Base-by-base conservation (phyloP, 2,329 filamentous ascomycete genomes). In the Aspergillus ruber region DNA sequence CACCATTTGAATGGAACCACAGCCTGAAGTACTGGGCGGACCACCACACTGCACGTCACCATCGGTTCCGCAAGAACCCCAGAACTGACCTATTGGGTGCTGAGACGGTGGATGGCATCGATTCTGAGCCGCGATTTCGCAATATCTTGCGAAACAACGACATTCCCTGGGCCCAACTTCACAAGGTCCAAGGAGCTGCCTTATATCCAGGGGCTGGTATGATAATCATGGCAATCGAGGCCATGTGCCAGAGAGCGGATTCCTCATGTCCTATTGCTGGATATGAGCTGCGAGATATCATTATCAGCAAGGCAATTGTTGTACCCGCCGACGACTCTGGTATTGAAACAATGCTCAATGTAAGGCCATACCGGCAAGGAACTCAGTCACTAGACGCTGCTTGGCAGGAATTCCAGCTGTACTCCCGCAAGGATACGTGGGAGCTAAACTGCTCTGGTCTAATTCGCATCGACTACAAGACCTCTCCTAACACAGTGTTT, bases 181-280 rank as follows among this genome's bases (percentile, higher is more conserved):
- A 59, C 51, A 55, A 44, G 45, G 59, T 60, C 5, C 54, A 61
- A 15, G 54, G 50, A 6, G 53, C 59, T 17, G 55, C 59, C 18
- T 51, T 71, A 2, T 67, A 63, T 29, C 67, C 67, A 1, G 63
- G 41, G 3, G 54, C 56, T 1, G 56, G 53, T 39, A 64, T 60
- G 38, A 45, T 60, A 7, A 47, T 46, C 8, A 57, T 62, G 47
- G 57, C 56, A 6, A 48, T 56, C 6, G 63, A 66, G 44, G 62
- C 61, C 0, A 42, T 45, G 9, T 41, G 35, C 4, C 35, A 38
- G 18, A 15, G n/a, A 15, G 35, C 35, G 18, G 35, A 38, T 38
- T 13, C 35, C n/a, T 15, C 3, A 3, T 27, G 15, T n/a, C 46
- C 40, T 27, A 43, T 51, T 39, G 46, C 33, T 9, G 43, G 10